Conservation (phyloP, 2,329 filamentous ascomycete species). For the Pseudophaeomoniella oleicola region DNA sequence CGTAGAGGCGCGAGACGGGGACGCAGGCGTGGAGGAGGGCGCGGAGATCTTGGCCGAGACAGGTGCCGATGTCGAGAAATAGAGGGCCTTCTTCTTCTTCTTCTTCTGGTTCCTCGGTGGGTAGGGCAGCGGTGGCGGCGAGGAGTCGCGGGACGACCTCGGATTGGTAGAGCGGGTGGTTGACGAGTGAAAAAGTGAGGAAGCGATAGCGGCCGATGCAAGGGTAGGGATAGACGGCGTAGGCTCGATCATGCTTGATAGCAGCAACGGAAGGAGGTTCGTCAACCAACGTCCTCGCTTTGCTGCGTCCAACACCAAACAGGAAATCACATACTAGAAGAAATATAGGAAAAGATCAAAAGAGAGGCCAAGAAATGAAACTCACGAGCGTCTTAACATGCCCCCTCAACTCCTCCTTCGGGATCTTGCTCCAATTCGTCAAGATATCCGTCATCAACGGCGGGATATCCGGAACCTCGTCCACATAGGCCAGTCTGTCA, state of each 20-base stretch:
- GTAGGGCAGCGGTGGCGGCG: conserved; percentile 2
- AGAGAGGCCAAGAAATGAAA: neutral
- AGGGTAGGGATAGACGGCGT: conserved; percentile 21
- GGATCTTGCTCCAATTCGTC: conserved; percentile 1
- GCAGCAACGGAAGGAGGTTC: neutral
- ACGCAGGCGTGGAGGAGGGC: conserved; percentile 32
- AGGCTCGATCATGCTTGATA: conserved; percentile 10
- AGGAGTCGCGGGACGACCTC: conserved; percentile 11
- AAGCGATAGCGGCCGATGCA: conserved; percentile 30
- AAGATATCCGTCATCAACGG: neutral
- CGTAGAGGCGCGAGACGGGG: conserved; percentile 26
- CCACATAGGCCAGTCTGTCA: neutral
- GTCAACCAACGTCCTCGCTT: neutral
- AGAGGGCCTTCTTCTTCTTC: conserved; percentile 7
- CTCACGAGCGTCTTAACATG: neutral
- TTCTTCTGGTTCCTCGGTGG: neutral
- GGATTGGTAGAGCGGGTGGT: conserved; percentile 16
- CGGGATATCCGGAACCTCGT: neutral
- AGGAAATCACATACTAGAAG: neutral
- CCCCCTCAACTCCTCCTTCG: neutral
- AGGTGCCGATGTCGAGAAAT: conserved; percentile 29
- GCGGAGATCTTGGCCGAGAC: conserved; percentile 29
- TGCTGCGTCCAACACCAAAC: too few species aligned
- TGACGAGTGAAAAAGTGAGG: conserved; percentile 23
- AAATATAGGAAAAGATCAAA: neutral